phyloP scores from a whole-genome alignment of 331 rosid genomes.

The Telfairia occidentalis region DNA sequence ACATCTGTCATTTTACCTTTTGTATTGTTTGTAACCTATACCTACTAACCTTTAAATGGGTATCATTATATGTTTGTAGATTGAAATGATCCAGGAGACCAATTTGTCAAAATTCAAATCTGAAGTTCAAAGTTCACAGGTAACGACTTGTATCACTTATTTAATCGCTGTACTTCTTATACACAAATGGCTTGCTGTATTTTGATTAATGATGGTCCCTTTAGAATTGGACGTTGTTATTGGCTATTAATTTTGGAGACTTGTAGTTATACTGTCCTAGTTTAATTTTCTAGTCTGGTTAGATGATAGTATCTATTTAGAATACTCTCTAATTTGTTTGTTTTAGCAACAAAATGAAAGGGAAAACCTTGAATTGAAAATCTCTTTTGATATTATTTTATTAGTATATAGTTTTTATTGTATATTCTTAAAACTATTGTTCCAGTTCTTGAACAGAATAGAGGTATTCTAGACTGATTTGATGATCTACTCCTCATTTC shows the following conservation, averaged over 20 bases:
- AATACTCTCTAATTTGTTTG: not conserved
- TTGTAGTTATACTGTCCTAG: not conserved
- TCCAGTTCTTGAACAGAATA: not conserved
- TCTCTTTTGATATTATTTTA: not conserved
- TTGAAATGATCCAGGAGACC: constrained; percentile 70
- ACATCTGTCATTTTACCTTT: not conserved
- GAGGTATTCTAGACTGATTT: not conserved
- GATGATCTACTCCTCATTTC: not conserved
- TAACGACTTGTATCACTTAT: constrained; percentile 15
- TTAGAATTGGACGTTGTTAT: not conserved
- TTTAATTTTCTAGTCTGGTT: not conserved
- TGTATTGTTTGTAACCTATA: not conserved
- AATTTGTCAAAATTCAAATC: constrained; percentile 84
- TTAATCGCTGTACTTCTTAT: not conserved
- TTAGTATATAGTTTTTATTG: not conserved
- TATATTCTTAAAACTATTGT: not conserved
- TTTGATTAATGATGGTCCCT: not conserved
- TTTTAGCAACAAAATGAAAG: not conserved
- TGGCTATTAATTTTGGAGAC: not conserved
- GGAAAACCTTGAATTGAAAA: not conserved
- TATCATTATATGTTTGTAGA: constrained; percentile 20
- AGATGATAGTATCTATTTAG: not conserved
- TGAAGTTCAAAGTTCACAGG: constrained; percentile 94
- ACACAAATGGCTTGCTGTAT: not conserved
- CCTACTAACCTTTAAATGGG: not conserved